These are phyloP conservation scores for Venustampulla echinocandica DNA, from an alignment of 495 filamentous ascomycete genomes.

Conservation along the genomic window DNA sequence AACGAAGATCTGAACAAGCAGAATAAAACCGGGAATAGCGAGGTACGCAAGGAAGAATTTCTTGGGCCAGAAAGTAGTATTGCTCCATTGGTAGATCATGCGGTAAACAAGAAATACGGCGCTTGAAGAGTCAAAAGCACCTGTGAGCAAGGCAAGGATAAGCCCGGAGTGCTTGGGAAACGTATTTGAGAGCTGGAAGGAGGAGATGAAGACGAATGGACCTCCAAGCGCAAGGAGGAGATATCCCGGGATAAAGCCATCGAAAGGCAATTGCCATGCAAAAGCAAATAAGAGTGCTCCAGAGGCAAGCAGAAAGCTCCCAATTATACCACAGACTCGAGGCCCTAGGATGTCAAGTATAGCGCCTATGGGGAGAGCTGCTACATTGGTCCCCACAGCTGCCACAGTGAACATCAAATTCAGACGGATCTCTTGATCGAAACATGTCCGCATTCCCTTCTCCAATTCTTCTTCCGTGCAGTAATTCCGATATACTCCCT, in stretches of 20 bases:
- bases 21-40: conserved; percentile 60
- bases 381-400: conserved; percentile 75
- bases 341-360: conserved; percentile 81
- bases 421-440: conserved; percentile 68
- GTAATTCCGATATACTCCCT: conserved; percentile 60
- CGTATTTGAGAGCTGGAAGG: conserved; percentile 87
- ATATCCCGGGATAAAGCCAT: conserved; percentile 73
- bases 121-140: conserved; percentile 82
- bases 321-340: conserved; percentile 64
- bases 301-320: conserved; percentile 56
- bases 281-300: conserved; percentile 66
- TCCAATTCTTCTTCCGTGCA: conserved; percentile 55
- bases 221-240: conserved; percentile 76
- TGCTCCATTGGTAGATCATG: conserved; percentile 56
- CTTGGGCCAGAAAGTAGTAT: conserved; percentile 51
- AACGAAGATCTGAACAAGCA: conserved; percentile 58
- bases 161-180: conserved; percentile 80
- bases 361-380: conserved; percentile 74
- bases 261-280: conserved; percentile 51
- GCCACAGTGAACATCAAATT: conserved; percentile 93
- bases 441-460: conserved; percentile 55
- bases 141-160: conserved; percentile 77
- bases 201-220: conserved; percentile 83
- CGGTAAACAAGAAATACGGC: conserved; percentile 85
- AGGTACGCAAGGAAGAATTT: conserved; percentile 75